Base-by-base conservation (phyloP, 345 rosid genomes). In the Salix dunnii region DNA sequence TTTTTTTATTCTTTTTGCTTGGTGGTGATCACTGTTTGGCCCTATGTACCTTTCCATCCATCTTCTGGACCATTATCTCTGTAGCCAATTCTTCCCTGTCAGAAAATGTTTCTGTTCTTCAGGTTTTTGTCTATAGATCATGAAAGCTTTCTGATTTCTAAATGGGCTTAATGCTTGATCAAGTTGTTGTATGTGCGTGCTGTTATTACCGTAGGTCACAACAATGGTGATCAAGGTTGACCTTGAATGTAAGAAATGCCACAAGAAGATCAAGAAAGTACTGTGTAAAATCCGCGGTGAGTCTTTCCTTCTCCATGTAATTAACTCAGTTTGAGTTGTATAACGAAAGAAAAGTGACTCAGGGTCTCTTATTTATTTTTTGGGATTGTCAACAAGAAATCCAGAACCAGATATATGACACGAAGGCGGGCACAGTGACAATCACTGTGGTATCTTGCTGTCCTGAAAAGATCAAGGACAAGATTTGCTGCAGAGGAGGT, bases 401-500 rank as follows among this genome's bases (percentile, higher is more conserved):
- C 12, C 61, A 68, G 79, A 88, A 82, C 84, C 93, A 88, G 82
- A 4, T 80, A 6, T 93, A 82, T 53, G 89, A 95, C 72, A 94
- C 89, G 76, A 93, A 95, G 86, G 46, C 81, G 5, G 89, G 91
- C 81, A 84, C 74, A 5, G 97, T 81, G 78, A 78, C 68, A 55
- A 85, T 95, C 82, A 95, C 84, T 8, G 97, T 95, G 33, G 88
- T 89, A 27, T 90, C 96, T 73, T 92, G 98, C 79, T 83, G 86
- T 72, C 98, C 98, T 7, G 97, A 92, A 67, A 88, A 76, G 83
- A 84, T 94, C 21, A 85, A 79, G 79, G 82, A 86, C 74, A 90
- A 91, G 79, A 75, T 91, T 14, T 82, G 86, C 64, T 80, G 84
- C 79, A 86, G 84, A 69, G 94, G 90, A 1, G 90, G 88, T 16